Base-by-base conservation (phyloP, 164 flowering plant species). In the Nelumbo lutea region DNA sequence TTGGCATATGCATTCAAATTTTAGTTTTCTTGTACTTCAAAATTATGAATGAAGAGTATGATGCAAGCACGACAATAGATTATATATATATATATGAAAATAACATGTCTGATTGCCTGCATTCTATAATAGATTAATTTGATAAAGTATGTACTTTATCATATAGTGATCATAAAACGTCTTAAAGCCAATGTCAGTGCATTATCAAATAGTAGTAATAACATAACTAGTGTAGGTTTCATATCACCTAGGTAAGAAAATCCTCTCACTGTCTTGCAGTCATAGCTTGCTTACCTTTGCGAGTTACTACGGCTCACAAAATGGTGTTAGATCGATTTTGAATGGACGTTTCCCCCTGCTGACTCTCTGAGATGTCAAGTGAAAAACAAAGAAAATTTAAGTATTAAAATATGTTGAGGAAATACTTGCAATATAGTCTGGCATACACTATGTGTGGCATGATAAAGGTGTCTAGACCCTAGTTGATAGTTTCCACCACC, bases 311-410 rank as follows among this genome's bases (percentile, higher is more conserved):
- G 8, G 73, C 55, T 76, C 77, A 72, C 74, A 79, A 68, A 75
- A 82, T 46, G 96, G 96, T 45, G 93, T 82, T 74, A 90, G 87
- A 76, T 90, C 92, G 64, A 90, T 86, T 40, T 79, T 75, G 78
- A 86, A 76, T 3, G 51, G 73, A 41, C 72, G 78, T 74, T 82
- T 88, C 75, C 96, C 96, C 65, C 86, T 90, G 83, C 85, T 86
- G 51, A 83, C 90, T 63, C 80, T 82, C 96, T 90, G 39, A 61
- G 38, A 62, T 46, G 51, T 8, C 67, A 69, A 75, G 8, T 53
- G 0, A 52, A 53, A 14, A 39, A 40, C 13, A 9, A 53, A 59
- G 8, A 59, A 9, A 65, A 61, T 6, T 5, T 64, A 14, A 66
- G 10, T 27, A 62, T 51, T 3, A 48, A 61, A 64, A 59, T 45